Evolutionary conservation across 345 rosid species (phyloP), one percentile per base, ranked within the genome.

Genomic region (Ceriops zippeliana): DNA sequence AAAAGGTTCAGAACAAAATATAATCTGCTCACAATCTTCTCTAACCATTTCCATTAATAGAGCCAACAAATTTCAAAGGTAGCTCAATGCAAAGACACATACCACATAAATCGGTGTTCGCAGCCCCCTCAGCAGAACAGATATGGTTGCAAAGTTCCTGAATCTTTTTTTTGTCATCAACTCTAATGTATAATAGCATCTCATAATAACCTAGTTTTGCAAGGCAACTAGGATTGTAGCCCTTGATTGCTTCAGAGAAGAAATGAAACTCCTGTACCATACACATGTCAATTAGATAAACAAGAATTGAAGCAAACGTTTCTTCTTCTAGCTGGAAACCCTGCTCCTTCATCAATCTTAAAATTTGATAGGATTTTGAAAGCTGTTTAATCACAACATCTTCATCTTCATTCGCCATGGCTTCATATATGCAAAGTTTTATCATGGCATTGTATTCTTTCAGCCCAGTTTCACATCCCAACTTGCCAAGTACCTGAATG

Each of bases 181-280:
- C 80, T 73, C 80, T 80, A 61, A 83, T 71, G 80, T 79, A 86
- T 37, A 91, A 81, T 77, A 85, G 81, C 93, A 95, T 91, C 84
- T 95, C 96, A 72, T 91, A 91, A 82, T 86, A 91, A 34, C 96
- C 93, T 42, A 91, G 68, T 76, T 83, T 80, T 66, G 85, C 79
- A 68, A 32, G 67, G 7, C 80, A 69, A 47, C 73, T 47, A 13
- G 79, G 74, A 74, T 75, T 76, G 58, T 71, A 72, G 51, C 84
- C 89, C 66, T 68, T 72, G 70, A 90, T 74, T 9, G 75, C 42
- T 58, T 71, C 70, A 61, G 66, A 70, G 64, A 88, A 77, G 35
- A 65, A 65, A 58, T 77, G 62, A 27, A 95, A 95, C 62, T 90
- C 96, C 46, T 85, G 78, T 35, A 81, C 78, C 98, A 88, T 83